Base-by-base conservation (phyloP, 148 eudicot genomes). In the Fagopyrum tataricum region DNA sequence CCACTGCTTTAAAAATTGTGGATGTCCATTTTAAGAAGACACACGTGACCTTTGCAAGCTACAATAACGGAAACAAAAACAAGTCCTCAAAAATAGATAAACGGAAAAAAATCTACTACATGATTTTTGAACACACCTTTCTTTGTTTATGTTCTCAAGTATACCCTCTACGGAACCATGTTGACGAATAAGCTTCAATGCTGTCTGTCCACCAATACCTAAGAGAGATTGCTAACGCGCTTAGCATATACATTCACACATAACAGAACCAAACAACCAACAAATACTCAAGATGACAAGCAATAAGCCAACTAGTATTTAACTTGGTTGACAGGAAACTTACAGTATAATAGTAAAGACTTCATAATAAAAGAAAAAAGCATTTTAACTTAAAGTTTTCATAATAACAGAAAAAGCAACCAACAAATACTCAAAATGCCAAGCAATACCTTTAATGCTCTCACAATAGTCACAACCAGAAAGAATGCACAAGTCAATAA, bases 381-480 rank as follows among this genome's bases (percentile, higher is more conserved):
- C 10, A 1, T 2, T 21, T 59, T 49, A 59, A 24, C 12, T 58
- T 10, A 26, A 59, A 14, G 4, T 31, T 9, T 10, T 59, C 2
- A 26, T 26, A 26, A 26, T 26, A 26, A 26, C 31, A 26, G 2
- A 26, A 26, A 0, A 1, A 26, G 31, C 31, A 26, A 26, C 31
- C 31, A 26, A 26, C 31, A 59, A 59, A 10, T 59, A 12, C 39
- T 20, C 5, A 2, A 3, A 14, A 59, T 23, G 66, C 15, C 15
- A 8, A 59, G 66, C 20, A 72, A 26, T 83, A 95, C 99, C 99
- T 84, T 89, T 85, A 78, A 91, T 95, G 80, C 89, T 91, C 51
- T 95, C 99, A 76, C 99, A 95, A 74, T 95, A 91, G 73, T 95
- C 99, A 75, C 97, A 95, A 15, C 99, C 99, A 81, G 85, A 90